Base-by-base conservation (phyloP, 495 filamentous ascomycete species). In the Neurospora sp. region DNA sequence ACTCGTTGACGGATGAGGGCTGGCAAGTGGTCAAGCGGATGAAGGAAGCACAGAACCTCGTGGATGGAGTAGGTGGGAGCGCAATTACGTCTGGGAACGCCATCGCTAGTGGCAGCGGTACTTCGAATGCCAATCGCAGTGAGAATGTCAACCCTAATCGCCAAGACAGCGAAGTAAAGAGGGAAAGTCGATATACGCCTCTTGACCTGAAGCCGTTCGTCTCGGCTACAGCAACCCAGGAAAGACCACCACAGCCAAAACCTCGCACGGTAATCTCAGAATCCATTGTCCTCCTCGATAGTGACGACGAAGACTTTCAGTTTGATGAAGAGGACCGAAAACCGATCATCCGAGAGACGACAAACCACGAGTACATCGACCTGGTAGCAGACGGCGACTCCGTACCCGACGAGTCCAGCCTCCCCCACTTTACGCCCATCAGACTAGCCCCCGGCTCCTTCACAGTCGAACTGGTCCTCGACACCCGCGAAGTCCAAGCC, bases 401-500 rank as follows among this genome's bases (percentile, higher is more conserved):
- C n/a, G 77, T 79, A 4, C 72, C 80, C 2, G 76, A 78, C 23
- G 74, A 77, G n/a, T 69, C 81, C 4, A 76, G 74, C 0, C 77
- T 90, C 37, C 88, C 89, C 1, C 77, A 76, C 1, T 90, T 91
- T 73, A 79, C 78, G 0, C 90, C 92, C 1, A 89, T 94, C 73
- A 72, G 82, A 23, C 81, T 95, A 20, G 80, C 86, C 0, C 89
- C 91, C 0, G 86, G 88, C 6, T 85, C 86, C 39, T 96, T 94
- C 81, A 91, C 89, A 0, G 86, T 96, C 40, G 87, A 93, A 42
- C 83, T 96, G 4, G 82, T 96, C 23, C 84, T 96, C 11, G 93
- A 96, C 77, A 87, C 85, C 35, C 92, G 93, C 31, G 93, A 96
- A 85, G 86, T 94, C 39, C 88, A 92, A 66, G 86, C 91, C n/a